A percentile compares a stretch with the other conserved stretches of the same genome.
Conservation (phyloP, 2,329 filamentous ascomycete genomes). For the Orbilia blumenaviensis region DNA sequence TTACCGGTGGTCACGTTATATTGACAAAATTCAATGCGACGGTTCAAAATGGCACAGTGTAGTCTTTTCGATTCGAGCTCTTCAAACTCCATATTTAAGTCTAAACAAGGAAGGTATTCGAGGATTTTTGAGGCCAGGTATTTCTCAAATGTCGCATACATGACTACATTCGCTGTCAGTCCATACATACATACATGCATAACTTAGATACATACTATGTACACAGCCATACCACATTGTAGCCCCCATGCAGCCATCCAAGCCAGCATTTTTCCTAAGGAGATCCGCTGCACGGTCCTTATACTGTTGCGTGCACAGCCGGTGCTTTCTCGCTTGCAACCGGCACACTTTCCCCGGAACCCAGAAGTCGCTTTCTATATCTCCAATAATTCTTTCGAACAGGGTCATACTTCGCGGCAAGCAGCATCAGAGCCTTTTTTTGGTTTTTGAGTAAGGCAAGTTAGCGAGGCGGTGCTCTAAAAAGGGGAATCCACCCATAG, state of each 20-base stretch:
- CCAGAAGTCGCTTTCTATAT: slow-evolving; percentile 70
- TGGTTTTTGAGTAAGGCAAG: slow-evolving; percentile 2
- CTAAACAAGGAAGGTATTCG: slow-evolving; percentile 17
- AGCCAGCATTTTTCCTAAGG: not conserved
- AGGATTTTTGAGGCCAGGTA: no score
- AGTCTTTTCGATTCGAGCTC: not conserved
- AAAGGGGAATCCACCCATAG: slow-evolving; percentile 62
- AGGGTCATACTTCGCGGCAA: slow-evolving; percentile 88
- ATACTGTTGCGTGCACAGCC: slow-evolving; percentile 27
- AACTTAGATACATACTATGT: not conserved
- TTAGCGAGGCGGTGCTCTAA: slow-evolving; percentile 11
- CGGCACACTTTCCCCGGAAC: slow-evolving; percentile 19
- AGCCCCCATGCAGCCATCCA: not conserved
- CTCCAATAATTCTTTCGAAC: slow-evolving; percentile 93
- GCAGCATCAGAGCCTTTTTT: slow-evolving; percentile 75
- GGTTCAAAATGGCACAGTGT: no score
- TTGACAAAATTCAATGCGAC: no score
- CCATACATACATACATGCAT: not conserved
- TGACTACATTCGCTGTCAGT: not conserved
- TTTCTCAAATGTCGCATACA: not conserved
- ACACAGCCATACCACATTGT: no score
- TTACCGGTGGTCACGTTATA: slow-evolving; percentile 3
- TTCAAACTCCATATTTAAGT: not conserved
- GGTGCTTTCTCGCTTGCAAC: slow-evolving; percentile 10
- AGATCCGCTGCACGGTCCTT: not conserved